Evolutionary conservation across 1,139 yeast genomes (phyloP).

Genomic region (Geotrichum carabidarum): DNA sequence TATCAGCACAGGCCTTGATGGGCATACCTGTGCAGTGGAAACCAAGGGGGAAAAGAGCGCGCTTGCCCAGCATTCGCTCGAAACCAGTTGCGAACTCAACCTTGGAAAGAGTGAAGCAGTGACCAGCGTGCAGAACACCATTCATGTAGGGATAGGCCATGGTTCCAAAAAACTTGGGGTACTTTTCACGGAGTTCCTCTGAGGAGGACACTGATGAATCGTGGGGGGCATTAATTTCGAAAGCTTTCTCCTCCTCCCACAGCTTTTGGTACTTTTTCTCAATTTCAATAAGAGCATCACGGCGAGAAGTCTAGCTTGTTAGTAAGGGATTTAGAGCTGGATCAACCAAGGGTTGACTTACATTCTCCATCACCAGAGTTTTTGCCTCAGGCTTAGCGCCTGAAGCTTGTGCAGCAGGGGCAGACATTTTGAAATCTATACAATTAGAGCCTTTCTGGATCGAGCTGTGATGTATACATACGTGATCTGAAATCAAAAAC

Average conservation of each 20-base stretch:
- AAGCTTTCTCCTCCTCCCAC: conserved; percentile 82
- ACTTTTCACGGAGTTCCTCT: conserved; percentile 68
- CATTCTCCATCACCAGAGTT: conserved; percentile 42
- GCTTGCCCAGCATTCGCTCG: conserved; percentile 90
- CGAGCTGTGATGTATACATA: background rate
- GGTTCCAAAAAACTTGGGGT: conserved; percentile 85
- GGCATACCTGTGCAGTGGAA: conserved; percentile 99
- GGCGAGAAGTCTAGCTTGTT: conserved; percentile 59
- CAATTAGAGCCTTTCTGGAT: background rate
- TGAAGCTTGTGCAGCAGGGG: conserved; percentile 15
- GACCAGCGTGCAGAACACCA: conserved; percentile 98
- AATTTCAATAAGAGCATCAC: conserved; percentile 85
- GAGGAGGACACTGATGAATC: conserved; percentile 56
- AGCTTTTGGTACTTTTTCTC: conserved; percentile 83
- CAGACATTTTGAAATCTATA: conserved; percentile 11
- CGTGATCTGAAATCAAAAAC: too few relatives aligned
- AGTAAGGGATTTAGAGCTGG: background rate
- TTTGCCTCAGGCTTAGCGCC: conserved; percentile 28
- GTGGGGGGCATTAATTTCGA: conserved; percentile 86
- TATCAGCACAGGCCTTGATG: conserved; percentile 92
- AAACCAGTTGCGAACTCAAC: conserved; percentile 91
- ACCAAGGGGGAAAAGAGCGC: conserved; percentile 92
- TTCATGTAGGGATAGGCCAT: conserved; percentile 99
- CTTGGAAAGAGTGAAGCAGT: conserved; percentile 90
- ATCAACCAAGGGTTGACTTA: conserved; percentile 23